Conservation (phyloP, 495 filamentous ascomycete species). For the Penicillium cinerascens region DNA sequence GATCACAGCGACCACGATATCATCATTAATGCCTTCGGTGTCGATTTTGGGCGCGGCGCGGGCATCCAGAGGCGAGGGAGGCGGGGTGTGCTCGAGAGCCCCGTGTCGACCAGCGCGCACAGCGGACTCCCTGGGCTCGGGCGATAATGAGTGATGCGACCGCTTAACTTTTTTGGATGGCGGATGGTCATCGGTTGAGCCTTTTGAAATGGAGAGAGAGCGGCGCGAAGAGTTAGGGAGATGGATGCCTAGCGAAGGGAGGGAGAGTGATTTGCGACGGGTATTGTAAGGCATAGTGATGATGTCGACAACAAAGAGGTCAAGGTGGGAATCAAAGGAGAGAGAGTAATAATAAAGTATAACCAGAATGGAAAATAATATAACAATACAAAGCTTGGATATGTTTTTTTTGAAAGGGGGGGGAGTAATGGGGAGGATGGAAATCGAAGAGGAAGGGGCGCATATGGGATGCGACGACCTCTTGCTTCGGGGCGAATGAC, state of each 20-base stretch:
- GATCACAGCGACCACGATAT: conserved; percentile 90
- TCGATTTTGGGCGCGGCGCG: conserved; percentile 65
- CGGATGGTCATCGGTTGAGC: conserved; percentile 51
- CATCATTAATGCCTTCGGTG: conserved; percentile 85
- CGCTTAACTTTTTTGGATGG: conserved; percentile 84
- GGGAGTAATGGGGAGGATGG: conserved; percentile 5
- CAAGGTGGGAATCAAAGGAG: background rate
- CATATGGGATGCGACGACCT: conserved; percentile 24
- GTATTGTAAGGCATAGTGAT: conserved; percentile 89
- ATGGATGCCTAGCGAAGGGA: conserved; percentile 90
- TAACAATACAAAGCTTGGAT: conserved; percentile 13
- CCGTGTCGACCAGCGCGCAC: conserved; percentile 47
- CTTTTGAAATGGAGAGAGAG: conserved; percentile 59
- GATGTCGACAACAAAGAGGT: conserved; percentile 2
- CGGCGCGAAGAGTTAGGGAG: conserved; percentile 75
- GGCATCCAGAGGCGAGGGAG: conserved; percentile 69
- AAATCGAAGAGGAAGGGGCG: conserved; percentile 11
- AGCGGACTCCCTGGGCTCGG: conserved; percentile 41
- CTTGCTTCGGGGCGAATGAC: conserved; percentile 15
- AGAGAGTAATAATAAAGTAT: conserved; percentile 20
- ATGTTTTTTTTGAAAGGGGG: conserved; percentile 7
- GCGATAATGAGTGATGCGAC: conserved; percentile 60
- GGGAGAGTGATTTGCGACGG: conserved; percentile 90
- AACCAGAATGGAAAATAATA: conserved; percentile 12
- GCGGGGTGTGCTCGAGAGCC: conserved; percentile 72